Percentiles rank a stretch among this genome's conserved stretches.
phyloP scores from a whole-genome alignment of 495 filamentous ascomycete genomes.

The Aspergillus nanangensis region DNA sequence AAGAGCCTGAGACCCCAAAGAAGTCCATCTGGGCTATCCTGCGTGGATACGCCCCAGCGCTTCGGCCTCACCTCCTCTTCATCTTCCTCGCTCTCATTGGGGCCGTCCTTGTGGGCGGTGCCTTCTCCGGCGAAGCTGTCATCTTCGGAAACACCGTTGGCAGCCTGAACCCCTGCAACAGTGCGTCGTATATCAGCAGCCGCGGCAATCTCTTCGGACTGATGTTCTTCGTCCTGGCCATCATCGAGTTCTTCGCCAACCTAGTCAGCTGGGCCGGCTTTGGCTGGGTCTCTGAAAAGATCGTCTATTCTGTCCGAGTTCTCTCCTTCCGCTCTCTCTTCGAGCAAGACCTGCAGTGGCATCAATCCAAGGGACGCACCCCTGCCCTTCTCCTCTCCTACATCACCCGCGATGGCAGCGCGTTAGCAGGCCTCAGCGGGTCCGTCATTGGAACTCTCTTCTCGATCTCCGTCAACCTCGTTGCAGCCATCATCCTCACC shows the following conservation, averaged over 20 bases:
- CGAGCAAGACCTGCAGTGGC: slow-evolving; percentile 52
- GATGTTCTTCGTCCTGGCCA: slow-evolving; percentile 51
- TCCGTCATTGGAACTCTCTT: slow-evolving; percentile 42
- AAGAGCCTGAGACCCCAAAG: too few relatives aligned
- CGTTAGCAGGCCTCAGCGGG: slow-evolving; percentile 44
- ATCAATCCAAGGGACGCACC: slow-evolving; percentile 43
- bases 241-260: slow-evolving; percentile 51
- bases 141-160: slow-evolving; percentile 51
- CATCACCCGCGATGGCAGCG: slow-evolving; percentile 47
- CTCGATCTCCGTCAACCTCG: slow-evolving; percentile 40
- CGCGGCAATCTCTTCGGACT: slow-evolving; percentile 46
- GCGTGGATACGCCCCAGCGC: too few relatives aligned
- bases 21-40: not conserved
- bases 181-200: slow-evolving; percentile 26
- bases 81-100: slow-evolving; percentile 35
- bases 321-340: slow-evolving; percentile 48
- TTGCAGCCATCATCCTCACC: slow-evolving; percentile 38
- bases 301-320: slow-evolving; percentile 45
- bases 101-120: slow-evolving; percentile 39
- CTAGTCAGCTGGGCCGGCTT: slow-evolving; percentile 45
- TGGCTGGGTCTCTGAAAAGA: slow-evolving; percentile 48
- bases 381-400: slow-evolving; percentile 43
- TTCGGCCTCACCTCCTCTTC: slow-evolving; percentile 34
- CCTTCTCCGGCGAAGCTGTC: slow-evolving; percentile 47
- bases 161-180: slow-evolving; percentile 39